Conservation (phyloP, 192 early-diverging fungal species). For the Coemansia sp. region DNA sequence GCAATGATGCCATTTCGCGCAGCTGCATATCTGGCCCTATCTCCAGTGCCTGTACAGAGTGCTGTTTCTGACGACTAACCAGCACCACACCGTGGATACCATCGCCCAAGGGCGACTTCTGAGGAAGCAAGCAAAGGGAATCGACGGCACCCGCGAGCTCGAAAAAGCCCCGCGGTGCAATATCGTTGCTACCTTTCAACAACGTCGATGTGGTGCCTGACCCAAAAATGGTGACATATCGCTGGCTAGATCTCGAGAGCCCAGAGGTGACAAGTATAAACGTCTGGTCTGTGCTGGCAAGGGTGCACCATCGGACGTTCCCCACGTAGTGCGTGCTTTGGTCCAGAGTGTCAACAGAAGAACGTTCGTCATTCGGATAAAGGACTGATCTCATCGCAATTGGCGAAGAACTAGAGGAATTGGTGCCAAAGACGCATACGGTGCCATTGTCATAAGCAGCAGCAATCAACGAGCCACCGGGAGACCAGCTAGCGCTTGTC, state of each 20-base stretch:
- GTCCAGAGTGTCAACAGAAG: not conserved
- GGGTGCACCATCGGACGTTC: constrained; percentile 39
- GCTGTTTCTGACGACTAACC: constrained; percentile 9
- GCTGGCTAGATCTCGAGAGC: constrained; percentile 15
- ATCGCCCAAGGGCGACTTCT: constrained; percentile 35
- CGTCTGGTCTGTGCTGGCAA: constrained; percentile 18
- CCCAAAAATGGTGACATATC: constrained; percentile 16
- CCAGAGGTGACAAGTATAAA: constrained; percentile 40
- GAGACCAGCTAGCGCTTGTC: constrained; percentile 42
- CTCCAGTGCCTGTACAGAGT: constrained; percentile 9
- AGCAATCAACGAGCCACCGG: constrained; percentile 27
- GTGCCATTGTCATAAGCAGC: constrained; percentile 34
- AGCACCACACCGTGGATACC: constrained; percentile 15
- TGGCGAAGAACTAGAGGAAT: constrained; percentile 8
- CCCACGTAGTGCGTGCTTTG: not conserved
- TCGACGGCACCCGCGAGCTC: constrained; percentile 8
- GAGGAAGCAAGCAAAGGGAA: constrained; percentile 17
- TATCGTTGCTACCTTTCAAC: constrained; percentile 21
- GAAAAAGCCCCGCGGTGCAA: constrained; percentile 7
- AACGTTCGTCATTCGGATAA: not conserved
- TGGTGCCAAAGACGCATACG: constrained; percentile 27
- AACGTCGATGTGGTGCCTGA: not conserved
- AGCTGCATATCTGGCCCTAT: constrained; percentile 19
- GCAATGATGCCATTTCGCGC: not conserved
- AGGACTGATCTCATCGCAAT: constrained; percentile 20